These are phyloP conservation scores for Brassica napus DNA, from an alignment of 345 rosid species.

Conservation along the genomic window DNA sequence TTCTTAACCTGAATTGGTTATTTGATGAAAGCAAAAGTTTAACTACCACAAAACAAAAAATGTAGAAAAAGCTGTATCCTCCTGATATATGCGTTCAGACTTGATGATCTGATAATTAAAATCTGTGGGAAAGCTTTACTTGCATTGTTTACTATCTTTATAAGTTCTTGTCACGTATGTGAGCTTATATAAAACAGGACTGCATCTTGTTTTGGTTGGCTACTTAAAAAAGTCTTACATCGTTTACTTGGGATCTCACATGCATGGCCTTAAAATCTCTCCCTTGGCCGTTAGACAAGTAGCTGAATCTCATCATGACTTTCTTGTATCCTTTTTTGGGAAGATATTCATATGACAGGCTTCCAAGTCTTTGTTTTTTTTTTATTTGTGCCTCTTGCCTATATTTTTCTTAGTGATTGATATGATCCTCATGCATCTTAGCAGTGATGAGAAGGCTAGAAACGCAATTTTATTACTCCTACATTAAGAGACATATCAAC, in stretches of 20 bases:
- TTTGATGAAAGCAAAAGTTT: neutral
- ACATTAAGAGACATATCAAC: neutral
- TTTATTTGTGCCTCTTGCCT: neutral
- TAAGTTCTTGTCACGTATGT: too few species aligned
- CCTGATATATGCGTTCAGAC: too few species aligned
- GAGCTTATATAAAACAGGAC: too few species aligned
- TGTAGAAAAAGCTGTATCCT: too few species aligned
- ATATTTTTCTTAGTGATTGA: slow-evolving; percentile 18
- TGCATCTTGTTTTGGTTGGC: too few species aligned
- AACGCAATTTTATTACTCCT: slow-evolving; percentile 10
- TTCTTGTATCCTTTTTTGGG: slow-evolving; percentile 52
- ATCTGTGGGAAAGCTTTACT: too few species aligned
- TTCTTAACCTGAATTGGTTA: neutral
- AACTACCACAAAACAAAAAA: neutral
- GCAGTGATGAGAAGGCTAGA: slow-evolving; percentile 10
- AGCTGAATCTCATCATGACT: slow-evolving; percentile 45
- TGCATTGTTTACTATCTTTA: too few species aligned
- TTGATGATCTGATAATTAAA: too few species aligned
- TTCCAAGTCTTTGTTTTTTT: too few species aligned
- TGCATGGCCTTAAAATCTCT: slow-evolving; percentile 43
- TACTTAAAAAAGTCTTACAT: slow-evolving; percentile 41
- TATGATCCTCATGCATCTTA: slow-evolving; percentile 6
- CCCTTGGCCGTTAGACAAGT: slow-evolving; percentile 35
- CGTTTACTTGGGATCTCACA: slow-evolving; percentile 67
- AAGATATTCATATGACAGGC: slow-evolving; percentile 25